Percentiles rank a stretch among this genome's conserved stretches.
phyloP scores from a whole-genome alignment of 2,329 filamentous ascomycete species.

The Colletotrichum godetiae region DNA sequence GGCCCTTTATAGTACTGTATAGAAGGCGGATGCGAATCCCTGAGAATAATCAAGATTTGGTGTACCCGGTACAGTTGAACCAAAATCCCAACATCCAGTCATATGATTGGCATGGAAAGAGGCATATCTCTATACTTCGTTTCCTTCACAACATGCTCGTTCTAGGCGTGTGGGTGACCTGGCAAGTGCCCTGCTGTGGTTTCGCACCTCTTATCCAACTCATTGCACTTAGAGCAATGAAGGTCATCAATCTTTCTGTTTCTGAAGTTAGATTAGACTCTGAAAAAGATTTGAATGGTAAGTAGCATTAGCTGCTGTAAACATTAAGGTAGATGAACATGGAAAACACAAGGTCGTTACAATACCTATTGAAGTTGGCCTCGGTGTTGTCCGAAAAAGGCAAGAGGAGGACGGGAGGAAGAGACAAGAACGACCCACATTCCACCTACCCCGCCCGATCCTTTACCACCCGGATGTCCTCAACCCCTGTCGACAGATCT shows the following conservation, averaged over 20 bases:
- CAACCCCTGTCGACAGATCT: background rate
- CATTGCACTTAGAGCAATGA: background rate
- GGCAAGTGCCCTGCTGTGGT: background rate
- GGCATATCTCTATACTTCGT: too few species aligned
- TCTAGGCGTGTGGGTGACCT: too few species aligned
- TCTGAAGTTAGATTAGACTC: background rate
- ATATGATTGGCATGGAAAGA: too few species aligned
- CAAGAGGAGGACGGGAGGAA: conserved; percentile 3
- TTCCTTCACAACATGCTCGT: too few species aligned
- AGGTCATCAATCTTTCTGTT: background rate
- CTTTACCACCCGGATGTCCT: background rate
- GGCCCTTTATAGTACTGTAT: background rate
- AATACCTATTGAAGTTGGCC: background rate
- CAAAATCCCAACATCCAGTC: too few species aligned
- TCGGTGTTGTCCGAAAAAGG: conserved; percentile 11
- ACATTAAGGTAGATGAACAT: background rate
- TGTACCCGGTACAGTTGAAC: background rate
- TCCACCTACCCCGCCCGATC: background rate
- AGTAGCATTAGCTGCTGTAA: background rate
- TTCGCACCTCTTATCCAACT: background rate
- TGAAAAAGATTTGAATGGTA: background rate
- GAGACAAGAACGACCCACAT: background rate
- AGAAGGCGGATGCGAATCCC: background rate
- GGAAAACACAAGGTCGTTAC: background rate
- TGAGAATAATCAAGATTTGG: background rate